Evolutionary conservation across 768 basidiomycete genomes (phyloP).

Genomic region (Naganishia antarctica): DNA sequence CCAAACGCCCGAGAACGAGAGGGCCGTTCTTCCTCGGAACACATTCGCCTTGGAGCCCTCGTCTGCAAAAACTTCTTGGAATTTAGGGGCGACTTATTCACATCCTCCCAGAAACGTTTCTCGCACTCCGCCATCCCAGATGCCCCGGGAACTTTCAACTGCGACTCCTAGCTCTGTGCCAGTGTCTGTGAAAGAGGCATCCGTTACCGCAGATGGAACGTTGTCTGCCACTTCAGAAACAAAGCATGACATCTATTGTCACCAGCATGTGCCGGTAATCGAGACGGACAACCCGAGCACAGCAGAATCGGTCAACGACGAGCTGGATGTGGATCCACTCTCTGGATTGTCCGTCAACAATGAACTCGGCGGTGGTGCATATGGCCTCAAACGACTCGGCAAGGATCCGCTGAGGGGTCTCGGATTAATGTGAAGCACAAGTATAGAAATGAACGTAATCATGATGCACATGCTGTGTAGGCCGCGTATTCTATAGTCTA

Average conservation of each 20-base stretch:
- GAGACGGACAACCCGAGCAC: not conserved
- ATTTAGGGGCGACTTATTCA: not conserved
- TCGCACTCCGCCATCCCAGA: not conserved
- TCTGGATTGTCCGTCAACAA: constrained; percentile 3
- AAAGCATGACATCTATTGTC: too few species aligned
- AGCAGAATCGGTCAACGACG: too few species aligned
- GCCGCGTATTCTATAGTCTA: too few species aligned
- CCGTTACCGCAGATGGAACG: too few species aligned
- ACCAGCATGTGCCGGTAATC: not conserved
- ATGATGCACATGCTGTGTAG: too few species aligned
- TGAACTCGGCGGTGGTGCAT: not conserved
- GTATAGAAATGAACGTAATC: too few species aligned
- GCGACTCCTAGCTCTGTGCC: too few species aligned
- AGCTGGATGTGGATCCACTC: constrained; percentile 12
- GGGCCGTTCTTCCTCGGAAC: not conserved
- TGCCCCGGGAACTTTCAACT: not conserved
- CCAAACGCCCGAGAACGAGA: not conserved
- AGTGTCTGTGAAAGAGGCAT: too few species aligned
- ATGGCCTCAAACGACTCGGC: not conserved
- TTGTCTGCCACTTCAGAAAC: too few species aligned
- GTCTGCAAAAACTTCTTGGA: not conserved
- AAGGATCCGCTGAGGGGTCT: constrained; percentile 14
- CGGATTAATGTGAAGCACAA: not conserved
- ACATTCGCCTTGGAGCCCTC: not conserved
- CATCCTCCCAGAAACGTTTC: not conserved